These are phyloP conservation scores for Candida odintsovae DNA, from an alignment of 805 yeast species.

Conservation along the genomic window DNA sequence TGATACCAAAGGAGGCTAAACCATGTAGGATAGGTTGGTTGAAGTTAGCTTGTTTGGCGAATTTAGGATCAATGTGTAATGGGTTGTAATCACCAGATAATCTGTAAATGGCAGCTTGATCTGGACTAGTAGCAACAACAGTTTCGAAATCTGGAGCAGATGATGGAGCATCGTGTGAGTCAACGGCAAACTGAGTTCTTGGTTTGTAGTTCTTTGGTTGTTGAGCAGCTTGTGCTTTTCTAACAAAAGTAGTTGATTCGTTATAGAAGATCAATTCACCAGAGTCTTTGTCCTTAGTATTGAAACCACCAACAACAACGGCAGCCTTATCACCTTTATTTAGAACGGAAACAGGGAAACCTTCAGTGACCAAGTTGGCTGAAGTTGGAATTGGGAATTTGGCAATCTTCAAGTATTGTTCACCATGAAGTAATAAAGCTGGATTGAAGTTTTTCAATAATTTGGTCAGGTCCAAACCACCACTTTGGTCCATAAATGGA, in stretches of 20 bases:
- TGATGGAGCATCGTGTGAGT: conserved; percentile 56
- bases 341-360: conserved; percentile 63
- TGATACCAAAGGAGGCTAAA: conserved; percentile 78
- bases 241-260: conserved; percentile 78
- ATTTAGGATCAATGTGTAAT: conserved; percentile 85
- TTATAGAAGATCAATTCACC: conserved; percentile 72
- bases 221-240: conserved; percentile 56
- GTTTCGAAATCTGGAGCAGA: conserved; percentile 61
- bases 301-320: conserved; percentile 65
- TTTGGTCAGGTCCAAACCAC: conserved; percentile 51
- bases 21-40: conserved; percentile 90
- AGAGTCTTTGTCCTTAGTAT: conserved; percentile 59
- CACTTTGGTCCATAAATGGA: conserved; percentile 66
- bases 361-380: conserved; percentile 55
- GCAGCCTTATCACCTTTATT: conserved; percentile 86
- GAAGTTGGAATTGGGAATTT: conserved; percentile 75
- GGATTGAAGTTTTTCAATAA: conserved; percentile 82
- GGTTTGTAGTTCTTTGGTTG: conserved; percentile 35
- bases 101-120: conserved; percentile 87
- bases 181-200: conserved; percentile 56
- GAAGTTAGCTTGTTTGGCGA: conserved; percentile 86
- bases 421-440: conserved; percentile 88
- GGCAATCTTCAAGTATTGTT: conserved; percentile 77
- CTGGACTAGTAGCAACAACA: conserved; percentile 51
- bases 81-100: conserved; percentile 94